A percentile compares a stretch with the other conserved stretches of the same genome.
Conservation (phyloP, 2,329 filamentous ascomycete genomes). For the Curvularia lunata region DNA sequence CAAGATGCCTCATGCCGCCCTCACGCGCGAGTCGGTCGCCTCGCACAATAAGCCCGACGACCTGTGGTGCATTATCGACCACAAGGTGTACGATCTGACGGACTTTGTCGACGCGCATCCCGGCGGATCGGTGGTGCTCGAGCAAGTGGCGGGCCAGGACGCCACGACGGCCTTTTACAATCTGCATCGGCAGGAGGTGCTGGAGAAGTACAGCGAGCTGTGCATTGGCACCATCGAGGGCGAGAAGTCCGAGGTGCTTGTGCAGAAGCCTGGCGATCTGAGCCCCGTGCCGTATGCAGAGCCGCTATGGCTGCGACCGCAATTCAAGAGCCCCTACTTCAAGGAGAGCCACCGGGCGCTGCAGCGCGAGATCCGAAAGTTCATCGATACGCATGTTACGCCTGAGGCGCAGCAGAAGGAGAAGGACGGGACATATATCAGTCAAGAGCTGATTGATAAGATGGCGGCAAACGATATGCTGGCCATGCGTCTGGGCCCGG, state of each 20-base stretch:
- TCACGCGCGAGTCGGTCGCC: slow-evolving; percentile 67
- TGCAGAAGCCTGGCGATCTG: slow-evolving; percentile 72
- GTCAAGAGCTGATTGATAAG: slow-evolving; percentile 72
- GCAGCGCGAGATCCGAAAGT: slow-evolving; percentile 73
- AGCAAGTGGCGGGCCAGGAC: slow-evolving; percentile 80
- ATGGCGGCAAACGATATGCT: slow-evolving; percentile 78
- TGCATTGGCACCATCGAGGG: slow-evolving; percentile 76
- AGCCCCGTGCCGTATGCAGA: slow-evolving; percentile 83
- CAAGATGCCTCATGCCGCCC: slow-evolving; percentile 43
- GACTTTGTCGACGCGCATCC: slow-evolving; percentile 88
- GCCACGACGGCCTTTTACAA: slow-evolving; percentile 88
- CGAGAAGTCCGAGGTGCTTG: slow-evolving; percentile 76
- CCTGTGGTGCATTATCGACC: slow-evolving; percentile 84
- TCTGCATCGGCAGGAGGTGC: slow-evolving; percentile 88
- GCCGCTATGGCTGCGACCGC: slow-evolving; percentile 78
- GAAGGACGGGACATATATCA: slow-evolving; percentile 73
- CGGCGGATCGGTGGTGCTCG: slow-evolving; percentile 78
- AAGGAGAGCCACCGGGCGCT: slow-evolving; percentile 73
- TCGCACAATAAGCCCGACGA: slow-evolving; percentile 78
- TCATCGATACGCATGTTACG: slow-evolving; percentile 72
- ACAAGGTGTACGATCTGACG: slow-evolving; percentile 83
- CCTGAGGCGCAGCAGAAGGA: slow-evolving; percentile 81
- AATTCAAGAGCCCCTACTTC: slow-evolving; percentile 82
- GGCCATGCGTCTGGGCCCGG: slow-evolving; percentile 83
- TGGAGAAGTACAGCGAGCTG: slow-evolving; percentile 76